These are phyloP conservation scores for Camelina sativa DNA, from an alignment of 345 rosid genomes.

Conservation along the genomic window DNA sequence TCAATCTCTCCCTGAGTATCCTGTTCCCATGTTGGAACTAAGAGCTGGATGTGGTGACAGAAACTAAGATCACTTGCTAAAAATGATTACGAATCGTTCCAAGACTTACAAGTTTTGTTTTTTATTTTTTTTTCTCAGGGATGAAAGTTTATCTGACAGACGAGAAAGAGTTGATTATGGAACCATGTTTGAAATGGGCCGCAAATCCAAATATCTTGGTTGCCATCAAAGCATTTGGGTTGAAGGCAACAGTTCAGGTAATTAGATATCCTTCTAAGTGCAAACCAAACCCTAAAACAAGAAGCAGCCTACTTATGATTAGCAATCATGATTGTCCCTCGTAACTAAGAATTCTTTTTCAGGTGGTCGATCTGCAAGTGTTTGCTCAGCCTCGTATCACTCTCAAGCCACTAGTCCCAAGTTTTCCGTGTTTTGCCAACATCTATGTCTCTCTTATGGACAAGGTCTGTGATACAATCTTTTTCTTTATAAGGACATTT, in stretches of 20 bases:
- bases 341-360: conserved; percentile 17
- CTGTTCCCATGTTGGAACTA: conserved; percentile 2
- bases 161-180: conserved; percentile 97
- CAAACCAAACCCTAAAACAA: neutral
- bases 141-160: conserved; percentile 95
- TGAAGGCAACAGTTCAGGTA: conserved; percentile 96
- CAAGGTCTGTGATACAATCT: conserved; percentile 57
- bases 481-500: neutral
- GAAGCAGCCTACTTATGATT: neutral
- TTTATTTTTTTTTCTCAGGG: conserved; percentile 51
- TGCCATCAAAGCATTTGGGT: conserved; percentile 86
- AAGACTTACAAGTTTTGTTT: conserved; percentile 9
- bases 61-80: neutral
- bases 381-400: conserved; percentile 92
- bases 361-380: conserved; percentile 93
- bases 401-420: conserved; percentile 91
- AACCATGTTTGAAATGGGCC: conserved; percentile 91
- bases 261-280: conserved; percentile 18
- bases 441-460: conserved; percentile 92
- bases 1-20: conserved; percentile 5
- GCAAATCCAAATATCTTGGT: conserved; percentile 82
- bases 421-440: conserved; percentile 94
- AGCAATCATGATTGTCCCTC: conserved; percentile 2
- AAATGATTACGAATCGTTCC: conserved; percentile 3
- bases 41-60: neutral